Conservation (phyloP, 345 rosid species). For the Pistacia integerrima region DNA sequence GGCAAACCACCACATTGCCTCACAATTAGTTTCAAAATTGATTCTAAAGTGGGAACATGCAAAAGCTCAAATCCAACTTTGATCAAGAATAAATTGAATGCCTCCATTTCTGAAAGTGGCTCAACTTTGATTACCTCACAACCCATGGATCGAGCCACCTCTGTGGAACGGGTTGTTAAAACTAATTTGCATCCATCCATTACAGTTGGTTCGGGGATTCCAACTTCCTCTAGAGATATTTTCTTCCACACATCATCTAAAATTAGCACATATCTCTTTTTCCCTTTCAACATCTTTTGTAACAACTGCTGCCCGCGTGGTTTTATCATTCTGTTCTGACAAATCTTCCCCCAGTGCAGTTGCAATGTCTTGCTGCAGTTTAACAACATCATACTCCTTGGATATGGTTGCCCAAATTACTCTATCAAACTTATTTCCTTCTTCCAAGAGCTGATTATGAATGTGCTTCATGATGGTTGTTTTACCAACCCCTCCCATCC, state of each 20-base stretch:
- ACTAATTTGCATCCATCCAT: constrained; percentile 1
- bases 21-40: background rate
- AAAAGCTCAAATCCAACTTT: background rate
- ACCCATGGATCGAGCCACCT: background rate
- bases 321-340: background rate
- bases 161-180: background rate
- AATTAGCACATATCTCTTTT: constrained; percentile 11
- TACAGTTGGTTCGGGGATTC: constrained; percentile 12
- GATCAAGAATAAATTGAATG: background rate
- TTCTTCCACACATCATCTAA: constrained; percentile 8
- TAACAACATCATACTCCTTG: background rate
- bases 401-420: constrained; percentile 30
- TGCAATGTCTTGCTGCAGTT: constrained; percentile 19
- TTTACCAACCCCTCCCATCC: too few relatives aligned
- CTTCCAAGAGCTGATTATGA: too few relatives aligned
- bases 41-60: background rate
- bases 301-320: constrained; percentile 8
- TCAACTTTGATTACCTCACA: background rate
- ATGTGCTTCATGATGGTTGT: too few relatives aligned
- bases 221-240: constrained; percentile 7
- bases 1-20: constrained; percentile 19
- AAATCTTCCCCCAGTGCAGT: background rate
- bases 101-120: background rate
- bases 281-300: background rate
- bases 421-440: background rate